Evolutionary conservation across 2,329 filamentous ascomycete genomes (phyloP), one percentile per base, ranked within the genome.

Genomic region (Xylariaceae sp.): DNA sequence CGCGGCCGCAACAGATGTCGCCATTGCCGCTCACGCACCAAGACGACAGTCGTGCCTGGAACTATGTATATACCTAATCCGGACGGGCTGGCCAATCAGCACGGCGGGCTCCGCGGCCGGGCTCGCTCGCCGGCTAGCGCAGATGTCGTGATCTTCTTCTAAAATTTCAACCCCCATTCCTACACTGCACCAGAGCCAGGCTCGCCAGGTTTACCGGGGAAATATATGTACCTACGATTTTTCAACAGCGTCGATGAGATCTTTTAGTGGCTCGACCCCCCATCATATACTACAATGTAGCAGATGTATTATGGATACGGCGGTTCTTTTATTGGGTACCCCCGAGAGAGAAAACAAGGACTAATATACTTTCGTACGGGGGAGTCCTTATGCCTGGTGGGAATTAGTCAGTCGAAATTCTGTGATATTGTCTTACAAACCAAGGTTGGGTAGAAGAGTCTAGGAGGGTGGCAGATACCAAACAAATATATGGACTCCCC

Each of bases 81-180:
- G 37, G 21, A 25, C 20, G 21, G 25, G 34, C 42, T 33, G 40
- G 36, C 61, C 62, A 64, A 64, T 64, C 55, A 64, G 37, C 40
- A 34, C n/a, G n/a, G n/a, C 7, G 27, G 12, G 27, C 27, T 4
- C 27, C 27, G 12, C 27, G 6, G n/a, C 40, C 45, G 45, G 48
- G 43, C 54, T 45, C n/a, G n/a, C n/a, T n/a, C 50, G 42, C 47
- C 29, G 53, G 48, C 50, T 68, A 67, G 65, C 59, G 63, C 50
- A 52, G 60, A 66, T 67, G 58, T 64, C 64, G 64, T 67, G 64
- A 67, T 67, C 57, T 42, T 45, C 56, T 51, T 57, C 55, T 54
- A 57, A 59, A 61, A 57, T 62, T 62, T 56, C 56, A 56, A 54
- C n/a, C n/a, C n/a, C n/a, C n/a, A n/a, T n/a, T n/a, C n/a, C n/a